Evolutionary conservation across 305 asterid genomes (phyloP).

Genomic region (Fraxinus sp.): DNA sequence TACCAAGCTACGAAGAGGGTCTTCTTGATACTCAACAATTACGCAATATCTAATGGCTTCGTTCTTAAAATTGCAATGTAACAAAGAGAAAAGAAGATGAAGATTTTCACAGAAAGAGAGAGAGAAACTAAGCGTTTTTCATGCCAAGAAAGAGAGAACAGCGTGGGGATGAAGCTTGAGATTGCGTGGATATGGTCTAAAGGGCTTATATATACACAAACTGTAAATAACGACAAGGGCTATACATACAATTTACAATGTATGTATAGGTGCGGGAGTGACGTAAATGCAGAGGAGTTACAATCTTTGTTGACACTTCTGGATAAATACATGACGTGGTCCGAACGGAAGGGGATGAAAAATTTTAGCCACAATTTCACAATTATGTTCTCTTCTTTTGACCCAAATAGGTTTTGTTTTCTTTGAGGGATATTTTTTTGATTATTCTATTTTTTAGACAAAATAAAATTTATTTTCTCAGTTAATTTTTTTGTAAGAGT

Average conservation of each 20-base stretch:
- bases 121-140: neutral
- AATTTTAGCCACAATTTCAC: neutral
- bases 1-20: conserved; percentile 24
- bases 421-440: neutral
- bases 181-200: conserved; percentile 2
- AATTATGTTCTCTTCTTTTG: neutral
- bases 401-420: neutral
- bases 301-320: neutral
- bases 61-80: neutral
- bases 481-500: neutral
- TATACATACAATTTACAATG: neutral
- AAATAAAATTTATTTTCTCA: neutral
- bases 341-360: neutral
- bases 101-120: neutral
- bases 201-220: neutral
- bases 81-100: neutral
- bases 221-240: neutral
- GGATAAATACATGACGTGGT: neutral
- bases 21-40: neutral
- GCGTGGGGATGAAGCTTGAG: neutral
- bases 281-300: neutral
- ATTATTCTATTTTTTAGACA: neutral
- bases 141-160: neutral
- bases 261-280: conserved; percentile 1
- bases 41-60: neutral